Evolutionary conservation across 2,329 filamentous ascomycete species (phyloP), one percentile per base, ranked within the genome.

Genomic region (Cytospora piceicola): DNA sequence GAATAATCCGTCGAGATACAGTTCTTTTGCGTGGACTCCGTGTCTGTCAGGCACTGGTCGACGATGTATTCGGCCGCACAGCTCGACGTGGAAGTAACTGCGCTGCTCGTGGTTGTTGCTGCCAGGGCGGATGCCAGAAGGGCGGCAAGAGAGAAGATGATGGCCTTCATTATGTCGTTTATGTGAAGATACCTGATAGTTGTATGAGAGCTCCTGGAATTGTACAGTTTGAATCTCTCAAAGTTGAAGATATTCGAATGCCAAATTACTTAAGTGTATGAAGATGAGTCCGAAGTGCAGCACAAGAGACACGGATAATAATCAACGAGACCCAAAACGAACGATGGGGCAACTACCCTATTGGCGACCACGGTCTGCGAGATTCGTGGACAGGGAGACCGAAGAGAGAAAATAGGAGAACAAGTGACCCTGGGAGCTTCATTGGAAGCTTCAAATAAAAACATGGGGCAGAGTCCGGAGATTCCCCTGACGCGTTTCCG

Each of bases 61-160:
- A 84, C 79, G 52, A 84, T 83, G 76, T 79, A 79, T 61, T 81
- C 76, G 69, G 82, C 82, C 11, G 72, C 74, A 71, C 82, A 84
- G 58, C 72, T 72, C 54, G 70, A 68, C 60, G 68, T 67, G 72
- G 70, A 72, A 70, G 77, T 74, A 49, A 78, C 77, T 52, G 74
- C 70, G 66, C 73, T 75, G 58, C 74, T 74, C 67, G 73, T 73
- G 69, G 75, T 75, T 36, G 65, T 64, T 72, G 69, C 72, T 68
- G 77, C 75, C 53, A 79, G 78, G 52, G 73, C 73, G 65, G 72
- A 72, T 36, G 66, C 66, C 70, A 75, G 75, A 65, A 82, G 66
- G 69, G 81, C 71, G 64, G 78, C 75, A 69, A 82, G 67, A 59
- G 78, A 71, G 64, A 78, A 62, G 70, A 81, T 65, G 74, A 80